A percentile compares a stretch with the other conserved stretches of the same genome.
Conservation (phyloP, 257 asterid genomes). For the Avicennia marina region DNA sequence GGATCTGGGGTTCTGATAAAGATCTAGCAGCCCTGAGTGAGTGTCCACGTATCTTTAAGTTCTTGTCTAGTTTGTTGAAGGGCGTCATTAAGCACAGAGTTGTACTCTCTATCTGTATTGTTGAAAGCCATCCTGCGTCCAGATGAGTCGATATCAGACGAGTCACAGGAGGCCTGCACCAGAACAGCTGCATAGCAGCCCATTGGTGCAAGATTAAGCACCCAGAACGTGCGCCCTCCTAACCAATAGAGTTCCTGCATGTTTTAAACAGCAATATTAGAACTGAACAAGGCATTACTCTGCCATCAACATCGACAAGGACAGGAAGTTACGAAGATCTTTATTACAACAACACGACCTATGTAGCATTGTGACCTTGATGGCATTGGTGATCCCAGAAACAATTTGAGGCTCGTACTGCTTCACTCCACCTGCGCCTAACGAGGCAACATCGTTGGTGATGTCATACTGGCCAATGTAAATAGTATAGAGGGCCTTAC, state of each 20-base stretch:
- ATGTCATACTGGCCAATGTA: conserved; percentile 71
- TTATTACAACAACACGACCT: too few relatives aligned
- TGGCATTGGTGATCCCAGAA: conserved; percentile 40
- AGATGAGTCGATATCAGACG: conserved; percentile 37
- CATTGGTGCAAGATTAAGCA: conserved; percentile 59
- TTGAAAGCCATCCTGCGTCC: conserved; percentile 63
- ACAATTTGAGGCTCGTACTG: conserved; percentile 38
- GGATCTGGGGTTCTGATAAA: conserved; percentile 42
- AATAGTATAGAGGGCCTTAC: conserved; percentile 56
- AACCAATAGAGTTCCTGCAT: conserved; percentile 45
- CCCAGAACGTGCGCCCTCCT: conserved; percentile 61
- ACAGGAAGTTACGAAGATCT: not conserved
- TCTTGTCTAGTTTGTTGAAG: conserved; percentile 31
- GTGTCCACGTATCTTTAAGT: too few relatives aligned
- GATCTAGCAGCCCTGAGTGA: too few relatives aligned
- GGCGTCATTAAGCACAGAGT: conserved; percentile 43
- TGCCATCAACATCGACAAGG: too few relatives aligned
- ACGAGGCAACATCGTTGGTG: conserved; percentile 33
- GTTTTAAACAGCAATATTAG: too few relatives aligned
- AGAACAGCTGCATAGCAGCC: conserved; percentile 58
- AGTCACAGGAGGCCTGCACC: too few relatives aligned
- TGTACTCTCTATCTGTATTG: conserved; percentile 46
- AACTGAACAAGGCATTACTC: too few relatives aligned
- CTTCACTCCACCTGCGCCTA: conserved; percentile 42
- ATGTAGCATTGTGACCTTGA: conserved; percentile 40